Evolutionary conservation across 2,329 filamentous ascomycete genomes (phyloP), one percentile per base, ranked within the genome.

Genomic region (Septoria linicola): DNA sequence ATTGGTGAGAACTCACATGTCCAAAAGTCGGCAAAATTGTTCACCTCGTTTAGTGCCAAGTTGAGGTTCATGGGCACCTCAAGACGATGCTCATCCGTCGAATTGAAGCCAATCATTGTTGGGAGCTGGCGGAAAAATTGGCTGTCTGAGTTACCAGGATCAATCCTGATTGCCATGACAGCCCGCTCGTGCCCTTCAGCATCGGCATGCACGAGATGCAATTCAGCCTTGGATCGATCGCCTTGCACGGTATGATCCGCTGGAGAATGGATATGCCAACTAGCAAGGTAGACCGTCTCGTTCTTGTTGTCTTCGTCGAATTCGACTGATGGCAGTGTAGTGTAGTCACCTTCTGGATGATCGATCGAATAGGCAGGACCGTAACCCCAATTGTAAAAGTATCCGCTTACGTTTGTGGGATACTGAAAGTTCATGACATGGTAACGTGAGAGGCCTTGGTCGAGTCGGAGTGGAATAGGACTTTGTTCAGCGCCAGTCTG

Each of bases 201-300:
- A 51, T 75, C 71, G 36, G 71, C 71, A 51, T 77, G 74, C 3
- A 79, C 76, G 32, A 76, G 67, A 60, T 78, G 76, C n/a, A 79
- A 62, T 56, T 79, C 76, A 27, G 75, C 73, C 53, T 72, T 74
- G 27, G 68, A 66, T 32, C 72, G 69, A 30, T 70, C 65, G 25
- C 71, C 71, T 41, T 70, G 65, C 2, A 79, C 69, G 2, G 69
- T 67, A 59, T 80, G 77, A 51, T 79, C 76, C 2, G 74, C 74
- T 0, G 77, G 77, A 0, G 74, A 60, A 57, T 79, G 76, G 48
- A 78, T 73, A 64, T 79, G 76, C 75, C 76, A 79, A 41, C 76
- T 75, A 32, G 66, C 69, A 3, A 79, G 66, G 59, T 76, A 79
- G 14, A 75, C 67, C 0, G 73, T 78, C 53, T 70, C 65, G 60